phyloP scores from a whole-genome alignment of 2,329 filamentous ascomycete species.

The Cordyceps militaris region DNA sequence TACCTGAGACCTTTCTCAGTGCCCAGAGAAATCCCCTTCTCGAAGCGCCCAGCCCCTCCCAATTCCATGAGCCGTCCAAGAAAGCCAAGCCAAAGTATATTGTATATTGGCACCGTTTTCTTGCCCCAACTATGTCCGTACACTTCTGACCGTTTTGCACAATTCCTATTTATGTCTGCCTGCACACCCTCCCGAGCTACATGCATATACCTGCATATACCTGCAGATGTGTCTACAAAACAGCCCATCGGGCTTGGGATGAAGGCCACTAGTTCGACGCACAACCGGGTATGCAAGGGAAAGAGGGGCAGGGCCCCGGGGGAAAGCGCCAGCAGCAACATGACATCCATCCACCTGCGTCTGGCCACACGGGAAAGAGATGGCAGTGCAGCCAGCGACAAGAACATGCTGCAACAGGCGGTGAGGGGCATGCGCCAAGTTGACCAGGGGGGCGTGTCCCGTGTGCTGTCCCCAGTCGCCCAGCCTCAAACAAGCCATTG shows the following conservation, averaged over 20 bases:
- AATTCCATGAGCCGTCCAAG: not conserved
- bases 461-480: not conserved
- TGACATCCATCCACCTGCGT: slow-evolving; percentile 1
- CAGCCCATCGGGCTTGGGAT: slow-evolving; percentile 8
- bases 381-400: not conserved
- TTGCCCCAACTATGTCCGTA: not conserved
- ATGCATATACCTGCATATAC: not conserved
- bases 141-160: not conserved
- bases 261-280: slow-evolving; percentile 5
- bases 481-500: not conserved
- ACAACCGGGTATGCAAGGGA: slow-evolving; percentile 13
- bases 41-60: not conserved
- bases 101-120: not conserved
- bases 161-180: not conserved
- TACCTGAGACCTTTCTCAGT: not conserved
- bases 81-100: not conserved
- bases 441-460: slow-evolving; percentile 1
- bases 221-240: not conserved
- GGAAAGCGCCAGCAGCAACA: not conserved
- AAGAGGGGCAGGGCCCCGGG: slow-evolving; percentile 1
- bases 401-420: slow-evolving; percentile 3
- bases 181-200: not conserved
- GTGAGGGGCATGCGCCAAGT: slow-evolving; percentile 7
- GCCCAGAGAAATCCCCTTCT: not conserved
- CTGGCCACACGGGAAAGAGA: slow-evolving; percentile 3